Percentiles rank a stretch among this genome's conserved stretches.
Conservation (phyloP, 2,329 filamentous ascomycete genomes). For the Xylariaceae sp. region DNA sequence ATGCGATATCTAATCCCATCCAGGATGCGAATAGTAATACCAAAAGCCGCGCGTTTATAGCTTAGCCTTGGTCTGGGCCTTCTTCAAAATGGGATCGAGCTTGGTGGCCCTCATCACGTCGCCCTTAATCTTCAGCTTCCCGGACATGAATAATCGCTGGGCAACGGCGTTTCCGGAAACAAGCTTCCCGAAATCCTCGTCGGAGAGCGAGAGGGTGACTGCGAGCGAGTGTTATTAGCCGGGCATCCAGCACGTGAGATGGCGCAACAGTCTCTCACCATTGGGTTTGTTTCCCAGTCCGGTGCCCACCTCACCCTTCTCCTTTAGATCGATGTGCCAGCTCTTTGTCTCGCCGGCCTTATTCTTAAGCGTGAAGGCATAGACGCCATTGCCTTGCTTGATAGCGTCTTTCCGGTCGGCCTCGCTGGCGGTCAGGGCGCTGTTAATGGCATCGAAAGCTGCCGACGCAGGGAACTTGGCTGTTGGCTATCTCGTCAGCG, state of each 20-base stretch:
- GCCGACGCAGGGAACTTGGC: slow-evolving; percentile 83
- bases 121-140: slow-evolving; percentile 96
- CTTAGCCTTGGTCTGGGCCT: slow-evolving; percentile 80
- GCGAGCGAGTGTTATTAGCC: slow-evolving; percentile 4
- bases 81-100: slow-evolving; percentile 88
- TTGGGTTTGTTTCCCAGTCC: slow-evolving; percentile 77
- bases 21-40: background rate
- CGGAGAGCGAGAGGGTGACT: slow-evolving; percentile 84
- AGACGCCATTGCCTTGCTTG: slow-evolving; percentile 81
- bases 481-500: slow-evolving; percentile 33
- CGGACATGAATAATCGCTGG: slow-evolving; percentile 94
- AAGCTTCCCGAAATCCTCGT: slow-evolving; percentile 81
- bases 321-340: slow-evolving; percentile 96
- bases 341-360: slow-evolving; percentile 68
- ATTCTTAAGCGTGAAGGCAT: slow-evolving; percentile 93
- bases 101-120: slow-evolving; percentile 99
- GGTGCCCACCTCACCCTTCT: slow-evolving; percentile 75
- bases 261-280: slow-evolving; percentile 50
- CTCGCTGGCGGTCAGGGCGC: slow-evolving; percentile 62
- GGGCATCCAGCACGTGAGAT: background rate
- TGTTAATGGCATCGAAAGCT: slow-evolving; percentile 85
- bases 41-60: slow-evolving; percentile 53
- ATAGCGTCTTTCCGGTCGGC: slow-evolving; percentile 77
- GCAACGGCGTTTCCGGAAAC: slow-evolving; percentile 86
- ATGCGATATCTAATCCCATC: background rate